Evolutionary conservation across 305 asterid genomes (phyloP), one percentile per base, ranked within the genome.

Genomic region (Euphrasia arctica): DNA sequence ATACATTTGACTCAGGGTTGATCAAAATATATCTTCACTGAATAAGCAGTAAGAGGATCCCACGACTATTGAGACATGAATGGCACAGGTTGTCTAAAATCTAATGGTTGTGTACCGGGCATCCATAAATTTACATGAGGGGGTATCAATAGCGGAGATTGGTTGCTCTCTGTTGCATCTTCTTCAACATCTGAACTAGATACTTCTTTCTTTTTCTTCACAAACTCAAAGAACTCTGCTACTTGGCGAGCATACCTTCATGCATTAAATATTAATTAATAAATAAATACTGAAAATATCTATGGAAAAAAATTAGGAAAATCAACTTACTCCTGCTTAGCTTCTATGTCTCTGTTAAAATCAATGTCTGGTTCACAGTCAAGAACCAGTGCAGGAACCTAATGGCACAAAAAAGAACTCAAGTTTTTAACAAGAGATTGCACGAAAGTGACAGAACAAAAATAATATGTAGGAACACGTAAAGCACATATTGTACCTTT

Each of bases 351-450:
- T 74, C 80, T 85, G 87, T 76, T 90, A 72, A 90, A 92, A 74
- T 92, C 98, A 42, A 90, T 85, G 78, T 89, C 94, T 13, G 88
- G 95, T 75, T 92, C 98, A 58, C 98, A 90, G 79, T 92, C 95
- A 6, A 92, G 98, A 75, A 92, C 96, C 85, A 92, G 81, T 3
- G 98, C 97, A 58, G 98, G 98, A 72, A 90, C 90, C 98, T 92
- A 78, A 41, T 5, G 32, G 11, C 31, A 61, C 72, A 68, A 27
- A 27, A 55, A 73, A 43, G n/a, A 2, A 12, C 1, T 0, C 3
- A 50, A 2, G 4, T 14, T 12, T 9, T 31, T 7, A 67, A 58
- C 54, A 51, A 13, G 32, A 25, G 47, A 68, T 39, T 0, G 25
- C 51, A 65, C 9, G 2, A 1, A 36, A 36, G 9, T 36, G 42